Evolutionary conservation across 2,329 filamentous ascomycete species (phyloP).

Genomic region (Xylariaceae sp.): DNA sequence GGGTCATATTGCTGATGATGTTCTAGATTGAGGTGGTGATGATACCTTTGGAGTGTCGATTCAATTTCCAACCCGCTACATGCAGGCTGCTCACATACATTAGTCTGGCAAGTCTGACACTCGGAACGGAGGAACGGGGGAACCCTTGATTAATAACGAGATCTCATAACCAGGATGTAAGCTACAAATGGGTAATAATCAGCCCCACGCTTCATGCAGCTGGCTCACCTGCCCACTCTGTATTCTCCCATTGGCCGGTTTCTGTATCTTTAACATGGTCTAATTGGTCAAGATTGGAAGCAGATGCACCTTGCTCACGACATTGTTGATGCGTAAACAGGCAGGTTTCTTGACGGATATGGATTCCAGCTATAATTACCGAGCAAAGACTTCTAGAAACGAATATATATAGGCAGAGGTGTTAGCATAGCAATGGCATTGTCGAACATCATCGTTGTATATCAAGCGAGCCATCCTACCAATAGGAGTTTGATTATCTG

Average conservation of each 20-base stretch:
- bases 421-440: conserved; percentile 4
- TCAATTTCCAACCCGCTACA: neutral
- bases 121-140: neutral
- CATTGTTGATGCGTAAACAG: neutral
- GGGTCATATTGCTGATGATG: conserved; percentile 31
- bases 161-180: too few species aligned
- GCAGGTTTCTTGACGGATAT: too few species aligned
- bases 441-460: conserved; percentile 16
- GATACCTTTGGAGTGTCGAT: neutral
- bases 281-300: conserved; percentile 3
- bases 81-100: conserved; percentile 1
- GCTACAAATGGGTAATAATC: neutral
- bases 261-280: conserved; percentile 1
- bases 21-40: neutral
- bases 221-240: conserved; percentile 24
- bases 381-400: conserved; percentile 9
- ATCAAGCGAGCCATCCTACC: conserved; percentile 19
- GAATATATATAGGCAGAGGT: neutral
- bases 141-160: too few species aligned
- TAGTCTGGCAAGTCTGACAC: neutral
- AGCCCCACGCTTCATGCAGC: conserved; percentile 22
- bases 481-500: conserved; percentile 12
- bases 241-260: conserved; percentile 17
- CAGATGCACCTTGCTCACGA: conserved; percentile 26
- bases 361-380: conserved; percentile 5